Evolutionary conservation across 306 rosid species (phyloP), one percentile per base, ranked within the genome.

Genomic region (Acmispon strigosus): DNA sequence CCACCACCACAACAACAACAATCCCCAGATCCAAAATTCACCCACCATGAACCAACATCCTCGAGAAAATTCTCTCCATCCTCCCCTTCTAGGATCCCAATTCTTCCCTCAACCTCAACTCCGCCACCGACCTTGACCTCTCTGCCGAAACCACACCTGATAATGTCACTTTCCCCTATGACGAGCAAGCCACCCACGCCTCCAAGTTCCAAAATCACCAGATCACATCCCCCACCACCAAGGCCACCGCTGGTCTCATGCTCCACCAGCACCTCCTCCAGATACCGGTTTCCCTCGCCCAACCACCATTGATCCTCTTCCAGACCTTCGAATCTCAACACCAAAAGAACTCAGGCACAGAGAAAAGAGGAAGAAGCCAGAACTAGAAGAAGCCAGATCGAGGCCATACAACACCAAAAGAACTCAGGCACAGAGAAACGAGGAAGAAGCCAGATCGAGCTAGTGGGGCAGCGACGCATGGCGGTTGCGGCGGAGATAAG

Each of bases 201-300:
- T 69, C 93, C 74, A 90, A 90, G 86, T 87, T 90, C 76, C 89
- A 88, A 2, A 77, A 58, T 86, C 96, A 86, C 69, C 97, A 86
- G 88, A 85, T 91, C 81, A 8, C 45, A 2, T 52, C 63, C 0
- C 66, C 72, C 39, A 65, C 74, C 1, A 60, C 86, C 2, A 70
- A 81, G 14, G 79, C 86, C 37, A 8, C 37, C 0, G 37, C 37
- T 0, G 82, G 92, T 42, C 68, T 86, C 67, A 76, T 91, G 86
- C 87, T 91, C 27, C 97, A 87, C 43, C 93, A 87, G 6, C 96
- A 90, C 41, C 89, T 83, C 51, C 69, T 78, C 14, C 87, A 78
- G 54, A 70, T 85, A 84, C 90, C 86, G 14, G 64, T 84, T 14
- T 72, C 86, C 7, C 20, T 89, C n/a, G 8, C 47, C 50, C 1